A percentile compares a stretch with the other conserved stretches of the same genome.
Evolutionary conservation across 345 rosid species (phyloP).

Genomic region (Eucalyptus camaldulensis): DNA sequence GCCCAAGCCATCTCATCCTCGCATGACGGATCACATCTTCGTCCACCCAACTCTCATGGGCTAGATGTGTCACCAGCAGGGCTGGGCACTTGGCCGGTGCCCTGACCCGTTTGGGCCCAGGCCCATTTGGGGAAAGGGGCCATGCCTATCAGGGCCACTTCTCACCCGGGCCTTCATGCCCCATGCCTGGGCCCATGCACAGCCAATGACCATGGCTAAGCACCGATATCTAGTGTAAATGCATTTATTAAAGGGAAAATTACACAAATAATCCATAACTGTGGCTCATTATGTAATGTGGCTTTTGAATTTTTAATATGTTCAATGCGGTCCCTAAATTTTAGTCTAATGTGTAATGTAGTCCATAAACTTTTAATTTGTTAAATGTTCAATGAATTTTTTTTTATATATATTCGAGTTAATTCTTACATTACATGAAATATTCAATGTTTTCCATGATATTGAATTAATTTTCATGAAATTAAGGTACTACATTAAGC

Average conservation of each 20-base stretch:
- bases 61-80: background rate
- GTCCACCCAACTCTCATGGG: background rate
- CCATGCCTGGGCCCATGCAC: background rate
- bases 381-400: no score
- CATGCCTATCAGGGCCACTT: background rate
- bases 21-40: background rate
- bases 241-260: background rate
- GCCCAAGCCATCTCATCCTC: background rate
- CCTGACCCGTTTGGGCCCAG: background rate
- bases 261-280: no score
- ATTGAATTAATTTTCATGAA: no score
- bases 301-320: no score
- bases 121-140: background rate
- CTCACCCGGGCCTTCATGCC: background rate
- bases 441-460: no score
- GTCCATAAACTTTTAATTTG: no score
- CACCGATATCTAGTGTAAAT: background rate
- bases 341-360: no score
- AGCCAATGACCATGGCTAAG: background rate
- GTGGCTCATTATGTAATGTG: no score
- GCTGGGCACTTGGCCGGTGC: background rate
- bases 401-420: no score
- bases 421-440: no score
- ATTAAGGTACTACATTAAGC: no score
- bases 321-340: accelerated